These are phyloP conservation scores for Aspergillus hancockii DNA, from an alignment of 495 filamentous ascomycete genomes.

Conservation along the genomic window DNA sequence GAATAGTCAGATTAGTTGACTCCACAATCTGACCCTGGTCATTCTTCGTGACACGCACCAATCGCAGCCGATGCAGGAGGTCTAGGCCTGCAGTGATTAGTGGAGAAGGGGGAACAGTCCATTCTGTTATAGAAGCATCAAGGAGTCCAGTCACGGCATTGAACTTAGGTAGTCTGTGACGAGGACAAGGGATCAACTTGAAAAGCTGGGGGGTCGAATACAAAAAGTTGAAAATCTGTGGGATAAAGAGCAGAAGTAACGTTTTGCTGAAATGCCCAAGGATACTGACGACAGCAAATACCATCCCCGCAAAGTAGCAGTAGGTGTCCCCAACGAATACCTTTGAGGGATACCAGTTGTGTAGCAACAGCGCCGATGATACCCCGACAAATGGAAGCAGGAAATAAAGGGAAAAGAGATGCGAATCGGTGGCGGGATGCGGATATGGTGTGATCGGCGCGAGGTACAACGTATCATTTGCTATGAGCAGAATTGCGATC, in stretches of 20 bases:
- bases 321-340: constrained; percentile 99
- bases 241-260: constrained; percentile 83
- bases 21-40: constrained; percentile 70
- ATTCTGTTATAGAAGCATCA: constrained; percentile 81
- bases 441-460: constrained; percentile 67
- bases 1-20: constrained; percentile 85
- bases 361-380: constrained; percentile 77
- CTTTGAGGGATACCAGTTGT: constrained; percentile 95
- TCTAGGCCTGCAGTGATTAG: constrained; percentile 62
- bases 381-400: constrained; percentile 93
- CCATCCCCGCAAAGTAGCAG: constrained; percentile 99
- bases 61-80: constrained; percentile 60
- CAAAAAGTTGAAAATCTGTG: constrained; percentile 94
- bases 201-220: constrained; percentile 93
- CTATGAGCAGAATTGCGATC: constrained; percentile 77
- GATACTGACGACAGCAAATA: constrained; percentile 95
- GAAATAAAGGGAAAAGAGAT: constrained; percentile 93
- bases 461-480: constrained; percentile 83
- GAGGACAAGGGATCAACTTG: constrained; percentile 83
- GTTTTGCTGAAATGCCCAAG: constrained; percentile 98
- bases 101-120: constrained; percentile 66
- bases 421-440: constrained; percentile 92
- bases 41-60: constrained; percentile 66
- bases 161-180: constrained; percentile 87
- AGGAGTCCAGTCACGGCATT: constrained; percentile 79